phyloP scores from a whole-genome alignment of 73 alveolate genomes.

The Paramecium sexaurelia region DNA sequence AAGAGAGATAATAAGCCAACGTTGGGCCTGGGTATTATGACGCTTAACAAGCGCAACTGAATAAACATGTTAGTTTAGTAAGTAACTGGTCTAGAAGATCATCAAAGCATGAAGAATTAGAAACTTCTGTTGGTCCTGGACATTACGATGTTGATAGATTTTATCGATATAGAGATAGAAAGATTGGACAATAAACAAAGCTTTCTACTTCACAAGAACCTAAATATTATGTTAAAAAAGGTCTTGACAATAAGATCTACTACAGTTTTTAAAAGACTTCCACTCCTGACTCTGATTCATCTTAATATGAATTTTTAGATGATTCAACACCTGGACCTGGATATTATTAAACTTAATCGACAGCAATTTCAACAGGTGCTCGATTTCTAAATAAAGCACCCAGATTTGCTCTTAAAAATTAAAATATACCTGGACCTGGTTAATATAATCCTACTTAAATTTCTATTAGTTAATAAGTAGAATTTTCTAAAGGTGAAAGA shows the following conservation, averaged over 20 bases:
- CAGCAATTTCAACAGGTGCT: background rate
- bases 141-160: conserved; percentile 37
- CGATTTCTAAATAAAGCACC: background rate
- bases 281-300: background rate
- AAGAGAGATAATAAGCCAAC: background rate
- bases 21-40: conserved; percentile 56
- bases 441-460: background rate
- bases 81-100: background rate
- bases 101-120: background rate
- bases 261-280: background rate
- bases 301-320: conserved; percentile 25
- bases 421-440: conserved; percentile 39
- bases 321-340: conserved; percentile 58
- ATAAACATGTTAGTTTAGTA: background rate
- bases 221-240: conserved; percentile 25
- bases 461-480: background rate
- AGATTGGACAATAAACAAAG: background rate
- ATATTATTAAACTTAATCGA: background rate
- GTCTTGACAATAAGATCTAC: conserved; percentile 5
- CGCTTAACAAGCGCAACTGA: background rate
- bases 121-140: conserved; percentile 25
- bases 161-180: background rate
- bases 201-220: background rate
- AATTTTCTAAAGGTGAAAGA: conserved; percentile 5
- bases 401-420: background rate